Percentiles rank a stretch among this genome's conserved stretches.
Evolutionary conservation across 2,329 filamentous ascomycete genomes (phyloP).

Genomic region (Ophiostoma sp.): DNA sequence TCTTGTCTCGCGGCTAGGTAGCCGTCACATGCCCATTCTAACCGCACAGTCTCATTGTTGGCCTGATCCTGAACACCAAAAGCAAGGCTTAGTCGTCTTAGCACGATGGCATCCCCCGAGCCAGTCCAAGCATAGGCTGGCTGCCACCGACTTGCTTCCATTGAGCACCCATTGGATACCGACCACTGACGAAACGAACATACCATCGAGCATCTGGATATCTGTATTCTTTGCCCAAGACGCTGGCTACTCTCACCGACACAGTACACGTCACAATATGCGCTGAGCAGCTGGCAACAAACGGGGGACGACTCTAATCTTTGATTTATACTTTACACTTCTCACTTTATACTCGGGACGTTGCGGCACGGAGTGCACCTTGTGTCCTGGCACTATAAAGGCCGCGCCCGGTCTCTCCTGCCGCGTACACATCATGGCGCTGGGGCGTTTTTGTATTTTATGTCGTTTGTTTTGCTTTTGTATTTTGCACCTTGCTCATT

Average conservation of each 20-base stretch:
- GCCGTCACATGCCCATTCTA: conserved; percentile 10
- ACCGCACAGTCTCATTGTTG: conserved; percentile 71
- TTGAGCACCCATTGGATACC: background rate
- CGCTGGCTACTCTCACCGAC: background rate
- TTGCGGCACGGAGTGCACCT: background rate
- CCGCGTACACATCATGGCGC: conserved; percentile 8
- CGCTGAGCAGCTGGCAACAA: background rate
- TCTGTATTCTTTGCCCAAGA: background rate
- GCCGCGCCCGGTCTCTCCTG: background rate
- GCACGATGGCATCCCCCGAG: background rate
- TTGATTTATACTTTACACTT: background rate
- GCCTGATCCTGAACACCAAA: conserved; percentile 87
- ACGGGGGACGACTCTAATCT: background rate
- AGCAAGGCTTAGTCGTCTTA: conserved; percentile 50
- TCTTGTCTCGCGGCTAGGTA: background rate
- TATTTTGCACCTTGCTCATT: background rate
- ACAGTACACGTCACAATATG: background rate
- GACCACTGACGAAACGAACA: background rate
- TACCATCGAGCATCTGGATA: background rate
- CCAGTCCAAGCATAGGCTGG: background rate
- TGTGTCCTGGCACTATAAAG: background rate
- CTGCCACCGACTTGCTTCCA: background rate
- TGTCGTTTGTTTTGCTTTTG: background rate
- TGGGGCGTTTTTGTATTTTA: conserved; percentile 10
- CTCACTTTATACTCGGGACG: background rate